Conservation (phyloP, 768 basidiomycete genomes). For the Filobasidium wieringae region DNA sequence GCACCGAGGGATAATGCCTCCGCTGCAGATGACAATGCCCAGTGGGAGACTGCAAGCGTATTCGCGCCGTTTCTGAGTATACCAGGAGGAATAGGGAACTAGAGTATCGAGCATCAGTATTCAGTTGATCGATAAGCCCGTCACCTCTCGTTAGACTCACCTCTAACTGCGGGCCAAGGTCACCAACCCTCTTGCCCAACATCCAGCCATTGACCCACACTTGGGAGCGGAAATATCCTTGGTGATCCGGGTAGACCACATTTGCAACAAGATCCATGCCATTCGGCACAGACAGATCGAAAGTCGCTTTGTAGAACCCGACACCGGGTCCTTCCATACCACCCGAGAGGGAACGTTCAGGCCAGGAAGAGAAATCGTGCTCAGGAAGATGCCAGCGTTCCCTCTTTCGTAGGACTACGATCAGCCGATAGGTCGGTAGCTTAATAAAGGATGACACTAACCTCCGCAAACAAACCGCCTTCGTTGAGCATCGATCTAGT, state of each 20-base stretch:
- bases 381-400: conserved; percentile 64
- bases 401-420: conserved; percentile 39
- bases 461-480: conserved; percentile 44
- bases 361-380: conserved; percentile 55
- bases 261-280: conserved; percentile 44
- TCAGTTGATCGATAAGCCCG: conserved; percentile 12
- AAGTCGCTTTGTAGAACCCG: conserved; percentile 69
- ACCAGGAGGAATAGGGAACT: conserved; percentile 73
- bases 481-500: conserved; percentile 59
- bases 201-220: conserved; percentile 81
- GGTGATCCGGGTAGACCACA: background rate
- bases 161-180: conserved; percentile 43
- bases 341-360: background rate
- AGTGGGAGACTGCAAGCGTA: conserved; percentile 50
- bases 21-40: conserved; percentile 46
- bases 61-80: conserved; percentile 54
- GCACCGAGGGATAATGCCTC: background rate
- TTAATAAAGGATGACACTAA: background rate
- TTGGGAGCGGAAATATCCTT: conserved; percentile 50
- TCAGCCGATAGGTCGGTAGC: background rate
- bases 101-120: conserved; percentile 18
- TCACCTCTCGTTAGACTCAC: background rate
- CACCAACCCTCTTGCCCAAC: conserved; percentile 68
- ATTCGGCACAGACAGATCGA: conserved; percentile 51
- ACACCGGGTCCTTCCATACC: conserved; percentile 46